A percentile compares a stretch with the other conserved stretches of the same genome.
These are phyloP conservation scores for Noccaea caerulescens DNA, from an alignment of 345 rosid genomes.

Conservation along the genomic window DNA sequence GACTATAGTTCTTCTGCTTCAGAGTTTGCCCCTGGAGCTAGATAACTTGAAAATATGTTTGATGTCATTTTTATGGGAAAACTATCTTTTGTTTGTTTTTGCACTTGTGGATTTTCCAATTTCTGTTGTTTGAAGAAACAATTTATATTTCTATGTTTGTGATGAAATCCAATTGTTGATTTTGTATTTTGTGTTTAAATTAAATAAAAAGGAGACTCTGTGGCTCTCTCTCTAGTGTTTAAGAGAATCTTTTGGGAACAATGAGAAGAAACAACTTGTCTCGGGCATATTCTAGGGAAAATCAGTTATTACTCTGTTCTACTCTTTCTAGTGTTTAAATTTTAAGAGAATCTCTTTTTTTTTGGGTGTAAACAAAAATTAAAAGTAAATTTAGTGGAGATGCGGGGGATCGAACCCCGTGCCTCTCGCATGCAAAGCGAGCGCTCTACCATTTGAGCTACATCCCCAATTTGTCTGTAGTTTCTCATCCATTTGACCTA, in stretches of 20 bases:
- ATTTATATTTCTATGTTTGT: not conserved
- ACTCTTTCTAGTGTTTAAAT: no score
- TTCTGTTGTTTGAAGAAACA: not conserved
- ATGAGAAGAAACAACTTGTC: no score
- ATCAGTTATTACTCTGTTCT: no score
- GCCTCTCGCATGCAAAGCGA: slow-evolving; percentile 97
- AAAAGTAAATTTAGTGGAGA: slow-evolving; percentile 51
- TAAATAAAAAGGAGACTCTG: no score
- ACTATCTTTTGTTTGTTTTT: not conserved
- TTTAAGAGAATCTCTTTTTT: no score
- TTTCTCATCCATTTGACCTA: no score
- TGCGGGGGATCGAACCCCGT: slow-evolving; percentile 90
- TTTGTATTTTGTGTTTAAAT: not conserved
- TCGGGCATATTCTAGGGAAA: no score
- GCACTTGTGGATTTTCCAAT: not conserved
- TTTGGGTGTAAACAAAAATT: no score
- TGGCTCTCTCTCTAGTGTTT: no score
- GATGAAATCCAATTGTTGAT: not conserved
- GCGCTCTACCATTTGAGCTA: slow-evolving; percentile 90
- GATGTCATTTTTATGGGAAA: not conserved
- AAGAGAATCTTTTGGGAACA: no score
- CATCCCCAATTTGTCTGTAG: slow-evolving; percentile 23
- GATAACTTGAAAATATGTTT: slow-evolving; percentile 12
- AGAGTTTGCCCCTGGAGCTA: slow-evolving; percentile 35
- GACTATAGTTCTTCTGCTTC: slow-evolving; percentile 25